Evolutionary conservation across 371 early-diverging fungal genomes (phyloP).

Genomic region (Zychaea mexicana): DNA sequence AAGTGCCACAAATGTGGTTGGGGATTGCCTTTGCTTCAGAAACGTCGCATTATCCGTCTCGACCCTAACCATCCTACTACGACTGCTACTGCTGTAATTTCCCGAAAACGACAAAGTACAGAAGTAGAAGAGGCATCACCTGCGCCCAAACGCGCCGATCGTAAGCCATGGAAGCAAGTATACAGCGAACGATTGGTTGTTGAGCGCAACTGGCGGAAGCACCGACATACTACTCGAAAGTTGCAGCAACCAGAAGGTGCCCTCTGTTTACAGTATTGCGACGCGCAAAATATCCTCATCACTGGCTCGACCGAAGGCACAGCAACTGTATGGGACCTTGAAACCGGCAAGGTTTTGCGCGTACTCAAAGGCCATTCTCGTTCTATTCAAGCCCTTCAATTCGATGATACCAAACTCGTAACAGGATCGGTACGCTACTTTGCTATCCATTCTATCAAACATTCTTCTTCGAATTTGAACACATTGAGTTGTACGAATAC

Average conservation of each 20-base stretch:
- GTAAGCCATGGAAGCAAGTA: conserved; percentile 78
- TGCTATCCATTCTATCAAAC: too few species aligned
- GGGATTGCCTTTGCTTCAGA: conserved; percentile 82
- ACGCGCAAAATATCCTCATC: conserved; percentile 67
- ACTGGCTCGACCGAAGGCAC: conserved; percentile 85
- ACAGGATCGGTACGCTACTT: conserved; percentile 63
- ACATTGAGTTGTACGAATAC: neutral
- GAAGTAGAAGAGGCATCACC: neutral
- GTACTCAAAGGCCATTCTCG: conserved; percentile 86
- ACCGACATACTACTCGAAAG: conserved; percentile 48
- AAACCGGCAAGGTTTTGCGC: conserved; percentile 73
- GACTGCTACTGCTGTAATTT: conserved; percentile 4
- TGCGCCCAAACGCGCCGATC: conserved; percentile 2
- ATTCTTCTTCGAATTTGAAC: too few species aligned
- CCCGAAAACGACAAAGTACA: neutral
- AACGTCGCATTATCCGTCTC: conserved; percentile 27
- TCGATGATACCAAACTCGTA: conserved; percentile 81
- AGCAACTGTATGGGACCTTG: conserved; percentile 81
- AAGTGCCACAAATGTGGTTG: conserved; percentile 96
- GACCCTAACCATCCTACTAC: conserved; percentile 13
- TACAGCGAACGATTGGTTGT: conserved; percentile 81
- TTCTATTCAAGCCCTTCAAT: conserved; percentile 84
- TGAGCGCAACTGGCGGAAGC: conserved; percentile 84
- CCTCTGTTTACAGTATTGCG: conserved; percentile 82
- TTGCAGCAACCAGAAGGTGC: conserved; percentile 72